Conservation (phyloP, 768 basidiomycete species). For the Chalciporus piperatus region DNA sequence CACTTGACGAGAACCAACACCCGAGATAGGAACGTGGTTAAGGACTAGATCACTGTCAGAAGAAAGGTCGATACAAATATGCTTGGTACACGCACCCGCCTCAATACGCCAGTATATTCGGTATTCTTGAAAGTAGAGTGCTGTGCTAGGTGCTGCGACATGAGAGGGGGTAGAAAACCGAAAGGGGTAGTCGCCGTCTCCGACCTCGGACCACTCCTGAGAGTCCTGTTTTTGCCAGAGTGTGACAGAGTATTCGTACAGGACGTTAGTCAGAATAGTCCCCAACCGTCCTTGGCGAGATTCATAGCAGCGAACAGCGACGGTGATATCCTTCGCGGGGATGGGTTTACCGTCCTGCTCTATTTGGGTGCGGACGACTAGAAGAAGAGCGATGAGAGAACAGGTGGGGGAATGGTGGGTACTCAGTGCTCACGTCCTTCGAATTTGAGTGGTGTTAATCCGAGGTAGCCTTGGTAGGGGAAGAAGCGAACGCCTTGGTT, state of each 20-base stretch:
- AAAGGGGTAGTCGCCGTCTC: constrained; percentile 68
- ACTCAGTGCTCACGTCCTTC: constrained; percentile 67
- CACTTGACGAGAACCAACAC: constrained; percentile 64
- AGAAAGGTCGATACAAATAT: constrained; percentile 4
- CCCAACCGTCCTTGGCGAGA: constrained; percentile 62
- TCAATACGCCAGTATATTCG: constrained; percentile 81
- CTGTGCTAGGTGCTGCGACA: constrained; percentile 63
- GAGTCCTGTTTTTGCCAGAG: constrained; percentile 66
- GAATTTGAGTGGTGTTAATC: constrained; percentile 73
- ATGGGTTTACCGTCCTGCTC: constrained; percentile 71
- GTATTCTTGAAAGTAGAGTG: constrained; percentile 69
- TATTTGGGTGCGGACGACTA: constrained; percentile 67
- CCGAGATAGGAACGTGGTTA: constrained; percentile 59
- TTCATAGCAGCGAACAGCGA: constrained; percentile 86
- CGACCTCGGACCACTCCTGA: constrained; percentile 59
- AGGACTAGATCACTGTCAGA: constrained; percentile 48
- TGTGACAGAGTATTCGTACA: constrained; percentile 63
- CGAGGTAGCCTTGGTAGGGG: constrained; percentile 75
- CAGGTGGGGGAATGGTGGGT: constrained; percentile 2
- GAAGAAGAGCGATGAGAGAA: constrained; percentile 8
- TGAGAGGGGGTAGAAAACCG: constrained; percentile 63
- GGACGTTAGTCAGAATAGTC: constrained; percentile 54
- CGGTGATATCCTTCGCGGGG: constrained; percentile 59
- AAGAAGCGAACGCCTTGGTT: constrained; percentile 70
- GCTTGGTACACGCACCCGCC: constrained; percentile 53